Percentiles rank a stretch among this genome's conserved stretches.
These are phyloP conservation scores for Talaromyces adpressus DNA, from an alignment of 495 filamentous ascomycete genomes.

Conservation along the genomic window DNA sequence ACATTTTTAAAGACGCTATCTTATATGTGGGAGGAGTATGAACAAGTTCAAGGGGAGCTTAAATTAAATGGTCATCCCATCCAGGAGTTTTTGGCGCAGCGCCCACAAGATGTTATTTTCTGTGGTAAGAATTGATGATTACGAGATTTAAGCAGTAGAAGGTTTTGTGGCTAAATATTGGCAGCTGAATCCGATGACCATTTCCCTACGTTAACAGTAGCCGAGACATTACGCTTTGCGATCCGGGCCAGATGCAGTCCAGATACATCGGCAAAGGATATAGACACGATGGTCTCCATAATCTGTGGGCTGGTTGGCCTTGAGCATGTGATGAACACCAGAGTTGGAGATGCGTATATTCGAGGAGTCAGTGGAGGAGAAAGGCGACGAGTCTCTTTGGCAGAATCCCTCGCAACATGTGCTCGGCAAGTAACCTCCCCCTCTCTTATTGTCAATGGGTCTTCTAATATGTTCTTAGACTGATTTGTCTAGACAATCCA, in stretches of 20 bases:
- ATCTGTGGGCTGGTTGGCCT: conserved; percentile 53
- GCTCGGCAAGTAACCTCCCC: neutral
- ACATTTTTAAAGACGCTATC: conserved; percentile 69
- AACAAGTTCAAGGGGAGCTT: conserved; percentile 49
- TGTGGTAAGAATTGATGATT: neutral
- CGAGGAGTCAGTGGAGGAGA: conserved; percentile 84
- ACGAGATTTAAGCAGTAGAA: conserved; percentile 21
- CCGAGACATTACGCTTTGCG: conserved; percentile 59
- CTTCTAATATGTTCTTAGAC: neutral
- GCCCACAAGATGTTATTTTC: neutral
- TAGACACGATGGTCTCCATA: conserved; percentile 38
- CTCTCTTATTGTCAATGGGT: neutral
- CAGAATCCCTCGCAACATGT: conserved; percentile 14
- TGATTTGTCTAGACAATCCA: conserved; percentile 65
- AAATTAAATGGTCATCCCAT: conserved; percentile 65
- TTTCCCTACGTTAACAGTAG: conserved; percentile 59
- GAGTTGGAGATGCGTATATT: conserved; percentile 69
- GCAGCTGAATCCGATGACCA: conserved; percentile 60
- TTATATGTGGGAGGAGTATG: conserved; percentile 68
- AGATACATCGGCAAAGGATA: conserved; percentile 33
- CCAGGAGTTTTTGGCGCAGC: conserved; percentile 45
- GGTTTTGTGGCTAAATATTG: conserved; percentile 62
- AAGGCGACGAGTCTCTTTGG: conserved; percentile 60
- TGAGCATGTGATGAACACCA: conserved; percentile 47
- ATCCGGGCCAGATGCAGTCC: conserved; percentile 43